These are phyloP conservation scores for Talaromyces sp. DNA, from an alignment of 2,329 filamentous ascomycete genomes.

Conservation along the genomic window DNA sequence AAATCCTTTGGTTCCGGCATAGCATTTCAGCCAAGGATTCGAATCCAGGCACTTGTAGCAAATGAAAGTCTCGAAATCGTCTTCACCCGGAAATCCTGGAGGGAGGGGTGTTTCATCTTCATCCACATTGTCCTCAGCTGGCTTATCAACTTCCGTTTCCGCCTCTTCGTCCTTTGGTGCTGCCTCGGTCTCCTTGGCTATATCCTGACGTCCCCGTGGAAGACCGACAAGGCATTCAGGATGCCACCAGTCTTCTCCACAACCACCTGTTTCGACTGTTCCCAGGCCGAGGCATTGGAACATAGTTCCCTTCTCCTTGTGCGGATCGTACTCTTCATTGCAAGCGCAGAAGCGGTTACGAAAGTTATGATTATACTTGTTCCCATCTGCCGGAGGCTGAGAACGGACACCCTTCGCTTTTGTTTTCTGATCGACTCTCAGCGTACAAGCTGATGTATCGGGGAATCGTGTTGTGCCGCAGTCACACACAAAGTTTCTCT, in stretches of 20 bases:
- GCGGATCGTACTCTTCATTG: conserved; percentile 79
- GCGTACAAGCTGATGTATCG: conserved; percentile 66
- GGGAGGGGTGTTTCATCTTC: conserved; percentile 66
- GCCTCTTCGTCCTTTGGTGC: conserved; percentile 20
- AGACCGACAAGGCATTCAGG: conserved; percentile 86
- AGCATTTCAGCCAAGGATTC: conserved; percentile 87
- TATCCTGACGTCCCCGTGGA: conserved; percentile 63
- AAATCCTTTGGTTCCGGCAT: conserved; percentile 78
- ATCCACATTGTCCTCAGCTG: conserved; percentile 40
- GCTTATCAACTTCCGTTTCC: conserved; percentile 38
- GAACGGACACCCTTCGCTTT: conserved; percentile 77
- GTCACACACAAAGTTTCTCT: conserved; percentile 94
- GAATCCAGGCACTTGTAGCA: conserved; percentile 92
- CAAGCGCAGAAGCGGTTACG: conserved; percentile 90
- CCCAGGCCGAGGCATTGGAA: conserved; percentile 92
- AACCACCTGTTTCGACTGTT: conserved; percentile 75
- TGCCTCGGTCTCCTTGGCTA: conserved; percentile 8
- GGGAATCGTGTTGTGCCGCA: conserved; percentile 84
- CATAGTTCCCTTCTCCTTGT: conserved; percentile 94
- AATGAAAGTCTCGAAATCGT: conserved; percentile 83
- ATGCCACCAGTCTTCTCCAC: conserved; percentile 98
- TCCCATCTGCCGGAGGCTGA: conserved; percentile 66
- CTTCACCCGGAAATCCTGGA: conserved; percentile 82
- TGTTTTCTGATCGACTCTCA: conserved; percentile 71
- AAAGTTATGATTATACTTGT: conserved; percentile 96